Conservation (phyloP, 106 monocot species). For the Gastrodia elata region DNA sequence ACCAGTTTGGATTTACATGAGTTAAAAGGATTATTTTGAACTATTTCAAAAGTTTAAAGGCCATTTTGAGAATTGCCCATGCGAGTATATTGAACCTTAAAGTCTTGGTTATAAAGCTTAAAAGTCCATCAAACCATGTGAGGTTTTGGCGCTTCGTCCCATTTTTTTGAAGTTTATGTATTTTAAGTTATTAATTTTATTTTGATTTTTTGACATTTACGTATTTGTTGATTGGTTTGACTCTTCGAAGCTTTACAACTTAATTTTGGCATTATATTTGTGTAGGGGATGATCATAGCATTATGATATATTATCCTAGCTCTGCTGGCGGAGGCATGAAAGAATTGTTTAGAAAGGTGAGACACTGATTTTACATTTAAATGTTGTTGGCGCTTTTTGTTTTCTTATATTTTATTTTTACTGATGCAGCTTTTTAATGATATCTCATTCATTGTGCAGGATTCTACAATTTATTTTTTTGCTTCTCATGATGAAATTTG, state of each 20-base stretch:
- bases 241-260: background rate
- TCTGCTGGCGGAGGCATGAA: slow-evolving; percentile 99
- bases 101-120: too few relatives aligned
- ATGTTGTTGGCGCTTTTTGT: background rate
- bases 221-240: background rate
- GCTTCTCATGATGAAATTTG: background rate
- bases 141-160: too few relatives aligned
- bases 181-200: too few relatives aligned
- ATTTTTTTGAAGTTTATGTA: too few relatives aligned
- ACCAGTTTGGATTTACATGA: too few relatives aligned
- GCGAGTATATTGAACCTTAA: too few relatives aligned
- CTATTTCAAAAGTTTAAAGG: too few relatives aligned
- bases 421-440: background rate
- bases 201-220: background rate
- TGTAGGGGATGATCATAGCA: slow-evolving; percentile 95
- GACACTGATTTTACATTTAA: background rate
- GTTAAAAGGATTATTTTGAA: too few relatives aligned
- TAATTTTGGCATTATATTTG: background rate
- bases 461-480: background rate
- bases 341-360: slow-evolving; percentile 92
- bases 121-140: too few relatives aligned
- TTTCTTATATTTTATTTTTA: background rate
- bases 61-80: too few relatives aligned
- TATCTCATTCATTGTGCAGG: background rate
- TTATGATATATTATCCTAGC: slow-evolving; percentile 99